phyloP scores from a whole-genome alignment of 805 yeast genomes.

The Candida taoyuanica region DNA sequence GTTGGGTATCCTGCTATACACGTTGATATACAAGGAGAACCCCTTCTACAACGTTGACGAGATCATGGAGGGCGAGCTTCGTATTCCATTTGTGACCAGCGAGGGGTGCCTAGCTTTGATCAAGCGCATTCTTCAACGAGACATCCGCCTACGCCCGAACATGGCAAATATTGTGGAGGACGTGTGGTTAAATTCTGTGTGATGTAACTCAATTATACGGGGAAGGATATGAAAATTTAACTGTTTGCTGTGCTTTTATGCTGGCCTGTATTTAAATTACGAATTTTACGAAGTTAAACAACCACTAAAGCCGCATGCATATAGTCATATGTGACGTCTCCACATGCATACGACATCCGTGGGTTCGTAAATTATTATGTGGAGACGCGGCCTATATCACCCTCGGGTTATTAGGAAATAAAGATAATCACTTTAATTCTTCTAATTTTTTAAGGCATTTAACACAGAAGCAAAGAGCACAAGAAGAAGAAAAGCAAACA shows the following conservation, averaged over 20 bases:
- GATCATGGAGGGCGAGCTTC: conserved; percentile 83
- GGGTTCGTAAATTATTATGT: no score
- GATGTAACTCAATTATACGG: not conserved
- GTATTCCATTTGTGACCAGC: conserved; percentile 61
- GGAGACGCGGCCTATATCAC: no score
- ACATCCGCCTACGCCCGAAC: conserved; percentile 62
- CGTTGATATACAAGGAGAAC: conserved; percentile 87
- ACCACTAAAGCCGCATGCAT: conserved; percentile 2
- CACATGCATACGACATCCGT: no score
- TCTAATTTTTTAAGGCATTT: no score
- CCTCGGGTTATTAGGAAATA: no score
- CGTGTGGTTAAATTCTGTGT: conserved; percentile 54
- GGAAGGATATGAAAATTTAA: no score
- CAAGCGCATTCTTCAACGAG: conserved; percentile 60
- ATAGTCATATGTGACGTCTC: no score
- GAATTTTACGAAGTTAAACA: not conserved
- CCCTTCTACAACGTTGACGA: conserved; percentile 96
- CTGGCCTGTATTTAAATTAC: no score
- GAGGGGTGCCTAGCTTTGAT: conserved; percentile 60
- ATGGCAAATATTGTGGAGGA: conserved; percentile 67
- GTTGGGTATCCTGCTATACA: conserved; percentile 83
- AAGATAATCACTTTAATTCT: no score
- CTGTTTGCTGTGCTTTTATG: no score
- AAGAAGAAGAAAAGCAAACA: no score
- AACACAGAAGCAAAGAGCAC: no score